These are phyloP conservation scores for Phialophora macrospora DNA, from an alignment of 2,329 filamentous ascomycete genomes.

Conservation along the genomic window DNA sequence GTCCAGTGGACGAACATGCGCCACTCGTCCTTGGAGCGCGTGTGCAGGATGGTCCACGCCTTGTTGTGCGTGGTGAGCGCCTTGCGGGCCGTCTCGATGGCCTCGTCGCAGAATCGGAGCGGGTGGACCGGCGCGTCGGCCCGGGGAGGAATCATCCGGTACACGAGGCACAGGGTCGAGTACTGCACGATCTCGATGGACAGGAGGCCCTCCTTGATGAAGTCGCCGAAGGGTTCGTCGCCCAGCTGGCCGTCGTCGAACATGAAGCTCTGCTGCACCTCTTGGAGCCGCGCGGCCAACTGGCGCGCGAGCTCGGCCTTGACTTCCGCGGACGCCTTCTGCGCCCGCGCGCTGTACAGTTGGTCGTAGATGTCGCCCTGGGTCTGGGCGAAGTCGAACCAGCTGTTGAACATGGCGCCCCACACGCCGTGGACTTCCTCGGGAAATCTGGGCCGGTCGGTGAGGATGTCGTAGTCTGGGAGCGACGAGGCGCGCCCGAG, in stretches of 20 bases:
- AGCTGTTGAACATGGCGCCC: constrained; percentile 57
- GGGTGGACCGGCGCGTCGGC: constrained; percentile 33
- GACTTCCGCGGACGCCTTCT: constrained; percentile 50
- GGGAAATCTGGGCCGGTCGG: constrained; percentile 45
- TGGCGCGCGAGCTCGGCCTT: constrained; percentile 49
- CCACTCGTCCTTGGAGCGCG: constrained; percentile 35
- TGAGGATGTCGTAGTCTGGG: constrained; percentile 64
- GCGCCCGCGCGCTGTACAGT: constrained; percentile 54
- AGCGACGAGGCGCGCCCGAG: constrained; percentile 64
- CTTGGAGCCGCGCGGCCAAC: constrained; percentile 38
- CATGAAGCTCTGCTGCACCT: constrained; percentile 12
- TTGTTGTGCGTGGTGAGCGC: constrained; percentile 45
- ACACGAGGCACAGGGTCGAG: constrained; percentile 58
- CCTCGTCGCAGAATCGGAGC: constrained; percentile 56
- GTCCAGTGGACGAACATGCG: constrained; percentile 48
- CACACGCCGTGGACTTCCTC: constrained; percentile 50
- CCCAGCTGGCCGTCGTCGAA: constrained; percentile 13
- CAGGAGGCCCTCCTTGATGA: constrained; percentile 10
- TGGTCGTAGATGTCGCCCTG: constrained; percentile 65
- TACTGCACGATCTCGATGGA: constrained; percentile 57
- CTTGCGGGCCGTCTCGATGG: constrained; percentile 57
- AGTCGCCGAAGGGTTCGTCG: neutral
- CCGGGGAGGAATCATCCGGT: constrained; percentile 55
- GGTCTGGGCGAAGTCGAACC: constrained; percentile 62
- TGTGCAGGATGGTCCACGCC: constrained; percentile 24